A percentile compares a stretch with the other conserved stretches of the same genome.
Evolutionary conservation across 2,329 filamentous ascomycete species (phyloP).

Genomic region (Tolypocladium pustulatum): DNA sequence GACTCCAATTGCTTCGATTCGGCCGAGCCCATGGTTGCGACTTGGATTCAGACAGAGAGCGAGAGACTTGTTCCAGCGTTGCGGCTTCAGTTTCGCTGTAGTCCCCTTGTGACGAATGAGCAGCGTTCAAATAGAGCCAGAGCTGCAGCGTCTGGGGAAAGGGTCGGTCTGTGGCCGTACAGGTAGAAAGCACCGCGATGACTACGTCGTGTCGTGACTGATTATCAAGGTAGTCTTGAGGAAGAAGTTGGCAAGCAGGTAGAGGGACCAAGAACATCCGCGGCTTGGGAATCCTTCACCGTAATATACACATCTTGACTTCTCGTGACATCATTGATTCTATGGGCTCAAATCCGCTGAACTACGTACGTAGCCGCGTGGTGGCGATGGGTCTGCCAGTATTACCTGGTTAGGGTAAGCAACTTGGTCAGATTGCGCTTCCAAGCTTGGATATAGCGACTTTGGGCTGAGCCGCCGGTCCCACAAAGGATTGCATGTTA

Average conservation of each 20-base stretch:
- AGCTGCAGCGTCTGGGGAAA: no score
- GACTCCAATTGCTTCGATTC: constrained; percentile 6
- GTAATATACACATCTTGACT: not conserved
- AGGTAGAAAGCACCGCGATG: no score
- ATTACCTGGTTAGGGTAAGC: not conserved
- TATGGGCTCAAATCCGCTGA: not conserved
- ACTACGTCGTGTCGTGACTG: not conserved
- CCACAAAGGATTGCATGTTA: not conserved
- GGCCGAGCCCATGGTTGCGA: constrained; percentile 6
- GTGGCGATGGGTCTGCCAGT: not conserved
- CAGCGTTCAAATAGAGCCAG: not conserved
- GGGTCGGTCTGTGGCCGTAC: not conserved
- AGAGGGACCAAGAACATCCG: no score
- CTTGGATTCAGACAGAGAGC: not conserved
- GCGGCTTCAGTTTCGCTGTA: not conserved
- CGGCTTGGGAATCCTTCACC: not conserved
- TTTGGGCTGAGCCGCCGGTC: not conserved
- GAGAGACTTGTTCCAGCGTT: not conserved
- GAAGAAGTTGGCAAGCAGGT: not conserved
- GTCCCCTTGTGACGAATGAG: not conserved
- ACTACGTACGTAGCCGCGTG: not conserved
- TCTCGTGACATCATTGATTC: not conserved
- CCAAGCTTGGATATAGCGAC: not conserved
- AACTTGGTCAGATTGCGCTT: not conserved
- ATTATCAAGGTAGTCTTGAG: not conserved